A percentile compares a stretch with the other conserved stretches of the same genome.
Evolutionary conservation across 2,329 filamentous ascomycete species (phyloP).

Genomic region (Taxawa tesnikishii): DNA sequence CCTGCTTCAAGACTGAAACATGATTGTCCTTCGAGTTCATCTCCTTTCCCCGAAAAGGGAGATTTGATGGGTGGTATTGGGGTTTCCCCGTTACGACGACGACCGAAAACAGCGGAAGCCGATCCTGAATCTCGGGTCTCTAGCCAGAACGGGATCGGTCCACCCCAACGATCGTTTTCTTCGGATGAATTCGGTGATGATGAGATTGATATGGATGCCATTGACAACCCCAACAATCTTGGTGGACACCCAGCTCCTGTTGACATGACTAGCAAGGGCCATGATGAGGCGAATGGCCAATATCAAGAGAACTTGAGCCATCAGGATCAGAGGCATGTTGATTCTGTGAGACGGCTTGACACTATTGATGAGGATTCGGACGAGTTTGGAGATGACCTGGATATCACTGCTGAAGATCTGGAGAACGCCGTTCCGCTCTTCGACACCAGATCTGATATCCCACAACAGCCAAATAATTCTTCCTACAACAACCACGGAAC

Average conservation of each 20-base stretch:
- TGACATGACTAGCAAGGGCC: too few relatives aligned
- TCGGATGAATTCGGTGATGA: slow-evolving; percentile 11
- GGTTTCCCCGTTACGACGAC: slow-evolving; percentile 1
- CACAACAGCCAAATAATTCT: not conserved
- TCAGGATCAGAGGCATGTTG: too few relatives aligned
- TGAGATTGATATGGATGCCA: slow-evolving; percentile 10
- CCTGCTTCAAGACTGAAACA: slow-evolving; percentile 4
- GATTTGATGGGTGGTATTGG: slow-evolving; percentile 5
- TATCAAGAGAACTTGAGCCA: too few relatives aligned
- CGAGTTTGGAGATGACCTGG: slow-evolving; percentile 35
- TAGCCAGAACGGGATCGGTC: too few relatives aligned
- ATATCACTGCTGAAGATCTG: slow-evolving; percentile 43
- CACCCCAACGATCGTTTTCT: too few relatives aligned
- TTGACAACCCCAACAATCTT: too few relatives aligned
- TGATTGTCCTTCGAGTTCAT: slow-evolving; percentile 34
- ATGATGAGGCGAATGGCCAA: too few relatives aligned
- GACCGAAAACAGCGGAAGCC: too few relatives aligned
- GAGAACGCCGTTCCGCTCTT: slow-evolving; percentile 26
- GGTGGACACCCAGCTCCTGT: too few relatives aligned
- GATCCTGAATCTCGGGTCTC: too few relatives aligned
- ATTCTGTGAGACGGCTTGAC: not conserved
- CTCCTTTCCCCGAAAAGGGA: slow-evolving; percentile 27
- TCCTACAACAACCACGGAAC: not conserved
- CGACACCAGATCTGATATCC: slow-evolving; percentile 3
- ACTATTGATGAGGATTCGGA: slow-evolving; percentile 19